Base-by-base conservation (phyloP, 2,329 filamentous ascomycete genomes). In the Fusarium sp. region DNA sequence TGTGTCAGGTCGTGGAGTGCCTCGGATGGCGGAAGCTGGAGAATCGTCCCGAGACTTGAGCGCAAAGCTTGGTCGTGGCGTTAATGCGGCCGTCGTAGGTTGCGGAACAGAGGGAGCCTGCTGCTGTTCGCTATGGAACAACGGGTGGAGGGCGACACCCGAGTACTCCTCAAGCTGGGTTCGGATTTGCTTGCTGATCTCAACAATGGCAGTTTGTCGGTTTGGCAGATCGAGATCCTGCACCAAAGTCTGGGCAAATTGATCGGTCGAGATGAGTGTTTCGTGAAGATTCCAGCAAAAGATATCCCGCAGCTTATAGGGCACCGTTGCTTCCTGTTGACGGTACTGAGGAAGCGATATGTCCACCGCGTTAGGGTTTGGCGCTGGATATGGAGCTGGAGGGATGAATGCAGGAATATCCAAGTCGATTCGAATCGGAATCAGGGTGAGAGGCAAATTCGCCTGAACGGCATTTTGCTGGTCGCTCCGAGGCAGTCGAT, bases 211-310 rank as follows among this genome's bases (percentile, higher is more conserved):
- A 15, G 84, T 80, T 17, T 86, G 85, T 52, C 91, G 87, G 64
- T 93, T 91, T 6, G 95, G 95, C 42, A 99, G 87, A 78, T 99
- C 96, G 42, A 99, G 86, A 77, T 99, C 96, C 69, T 97, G 93
- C 2, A 97, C 95, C 71, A 98, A 89, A 3, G 88, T 90, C 73
- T 92, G 88, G n/a, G 96, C 96, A 78, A 98, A 99, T 76, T 97
- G 92, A 76, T 99, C 96, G 1, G 96, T 97, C 0, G 96, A 99
- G 52, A 95, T 92, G 61, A 98, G 84, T 0, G 93, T 92, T 82
- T 99, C 96, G 80, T 98, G 95, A 15, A 99, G 86, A 75, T 99
- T 99, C 96, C 96, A 99, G 53, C 98, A 82, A 75, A 99, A 98
- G n/a, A 93, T 92, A 74, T 99, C 96, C 75, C 97, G 94, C 59